Percentiles rank a stretch among this genome's conserved stretches.
Evolutionary conservation across 2,329 filamentous ascomycete genomes (phyloP).

Genomic region (Botrytis pseudocinerea): DNA sequence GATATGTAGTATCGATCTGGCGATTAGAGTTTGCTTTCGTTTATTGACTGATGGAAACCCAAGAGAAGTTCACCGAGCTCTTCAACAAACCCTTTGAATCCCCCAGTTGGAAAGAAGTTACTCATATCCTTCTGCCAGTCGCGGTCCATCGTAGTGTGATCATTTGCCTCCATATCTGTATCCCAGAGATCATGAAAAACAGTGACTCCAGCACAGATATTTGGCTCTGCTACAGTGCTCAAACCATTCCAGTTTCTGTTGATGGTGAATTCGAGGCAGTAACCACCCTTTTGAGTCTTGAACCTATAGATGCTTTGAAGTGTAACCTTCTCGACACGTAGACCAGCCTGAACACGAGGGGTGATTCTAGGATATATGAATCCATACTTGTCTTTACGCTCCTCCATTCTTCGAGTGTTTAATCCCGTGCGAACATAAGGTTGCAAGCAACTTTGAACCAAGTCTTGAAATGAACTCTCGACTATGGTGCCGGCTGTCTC

Average conservation of each 20-base stretch:
- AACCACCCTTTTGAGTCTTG: constrained; percentile 29
- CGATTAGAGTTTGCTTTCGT: background rate
- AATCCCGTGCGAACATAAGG: constrained; percentile 12
- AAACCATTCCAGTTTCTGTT: constrained; percentile 36
- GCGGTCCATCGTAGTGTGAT: constrained; percentile 30
- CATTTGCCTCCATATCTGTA: constrained; percentile 34
- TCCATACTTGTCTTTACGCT: constrained; percentile 32
- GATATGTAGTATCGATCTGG: background rate
- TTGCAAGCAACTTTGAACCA: constrained; percentile 32
- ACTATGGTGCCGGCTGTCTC: constrained; percentile 33
- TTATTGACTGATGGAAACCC: background rate
- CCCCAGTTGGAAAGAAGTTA: constrained; percentile 33
- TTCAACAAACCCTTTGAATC: constrained; percentile 31
- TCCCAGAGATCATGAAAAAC: constrained; percentile 40
- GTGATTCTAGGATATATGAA: constrained; percentile 34
- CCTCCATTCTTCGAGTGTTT: background rate
- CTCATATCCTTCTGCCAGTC: constrained; percentile 32
- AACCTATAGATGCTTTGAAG: constrained; percentile 37
- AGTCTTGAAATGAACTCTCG: constrained; percentile 26
- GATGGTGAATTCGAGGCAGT: constrained; percentile 38
- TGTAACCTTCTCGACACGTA: constrained; percentile 30
- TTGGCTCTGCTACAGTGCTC: constrained; percentile 32
- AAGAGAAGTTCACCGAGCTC: background rate
- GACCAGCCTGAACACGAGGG: constrained; percentile 21
- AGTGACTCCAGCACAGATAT: constrained; percentile 33